These are phyloP conservation scores for Thalassiosira hispida DNA, from an alignment of 352 stramenopile genomes.

Conservation along the genomic window DNA sequence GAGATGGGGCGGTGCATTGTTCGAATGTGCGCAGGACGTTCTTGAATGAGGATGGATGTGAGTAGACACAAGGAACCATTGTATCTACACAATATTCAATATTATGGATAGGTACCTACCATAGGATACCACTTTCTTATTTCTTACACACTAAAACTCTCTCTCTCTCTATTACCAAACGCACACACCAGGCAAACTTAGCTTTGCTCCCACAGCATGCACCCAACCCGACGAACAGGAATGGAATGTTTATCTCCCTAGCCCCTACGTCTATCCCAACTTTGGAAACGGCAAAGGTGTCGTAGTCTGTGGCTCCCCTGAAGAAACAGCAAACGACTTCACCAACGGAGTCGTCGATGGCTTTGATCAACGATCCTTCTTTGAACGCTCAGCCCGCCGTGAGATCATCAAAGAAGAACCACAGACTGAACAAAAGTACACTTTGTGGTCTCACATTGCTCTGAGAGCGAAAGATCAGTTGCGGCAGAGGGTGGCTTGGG, in stretches of 20 bases:
- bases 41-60: slow-evolving; percentile 12
- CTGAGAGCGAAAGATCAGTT: slow-evolving; percentile 58
- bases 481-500: slow-evolving; percentile 55
- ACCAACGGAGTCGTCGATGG: not conserved
- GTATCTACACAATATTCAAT: not conserved
- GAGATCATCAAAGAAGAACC: not conserved
- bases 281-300: slow-evolving; percentile 15
- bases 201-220: slow-evolving; percentile 11
- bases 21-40: not conserved
- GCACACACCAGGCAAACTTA: not conserved
- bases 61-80: slow-evolving; percentile 38
- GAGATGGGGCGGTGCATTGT: slow-evolving; percentile 1
- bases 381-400: not conserved
- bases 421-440: slow-evolving; percentile 3
- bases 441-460: slow-evolving; percentile 7
- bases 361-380: not conserved
- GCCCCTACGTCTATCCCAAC: not conserved
- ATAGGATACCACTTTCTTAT: not conserved
- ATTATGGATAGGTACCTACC: not conserved
- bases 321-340: slow-evolving; percentile 32
- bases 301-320: slow-evolving; percentile 35
- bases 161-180: no score
- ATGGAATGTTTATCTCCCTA: no score
- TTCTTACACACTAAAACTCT: not conserved
- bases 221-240: not conserved